Conservation (phyloP, 2,329 filamentous ascomycete species). For the Berkeleyomyces basicola region DNA sequence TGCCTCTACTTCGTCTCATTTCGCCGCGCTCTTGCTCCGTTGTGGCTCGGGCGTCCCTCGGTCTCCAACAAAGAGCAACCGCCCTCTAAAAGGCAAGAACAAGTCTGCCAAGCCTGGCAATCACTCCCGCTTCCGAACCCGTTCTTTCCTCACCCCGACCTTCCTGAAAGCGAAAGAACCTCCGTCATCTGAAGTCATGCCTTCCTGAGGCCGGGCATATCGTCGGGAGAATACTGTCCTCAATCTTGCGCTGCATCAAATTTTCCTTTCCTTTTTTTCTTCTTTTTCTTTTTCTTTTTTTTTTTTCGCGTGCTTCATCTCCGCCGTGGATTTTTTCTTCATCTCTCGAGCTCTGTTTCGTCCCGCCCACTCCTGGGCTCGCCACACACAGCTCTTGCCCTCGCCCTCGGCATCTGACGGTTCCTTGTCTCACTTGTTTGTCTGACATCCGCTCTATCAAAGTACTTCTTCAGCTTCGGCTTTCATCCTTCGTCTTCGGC, state of each 20-base stretch:
- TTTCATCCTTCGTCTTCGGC: too few relatives aligned
- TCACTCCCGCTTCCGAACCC: neutral
- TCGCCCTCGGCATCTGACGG: too few relatives aligned
- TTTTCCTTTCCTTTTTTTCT: neutral
- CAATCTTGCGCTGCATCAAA: neutral
- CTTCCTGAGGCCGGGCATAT: too few relatives aligned
- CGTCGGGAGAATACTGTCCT: neutral
- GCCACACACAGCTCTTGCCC: too few relatives aligned
- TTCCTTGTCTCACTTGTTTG: neutral
- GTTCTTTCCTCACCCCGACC: neutral
- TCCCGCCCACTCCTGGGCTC: too few relatives aligned
- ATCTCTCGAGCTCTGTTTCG: too few relatives aligned
- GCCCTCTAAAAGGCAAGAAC: neutral
- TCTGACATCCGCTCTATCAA: neutral
- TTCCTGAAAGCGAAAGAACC: neutral
- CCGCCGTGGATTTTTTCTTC: too few relatives aligned
- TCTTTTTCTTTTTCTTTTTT: neutral
- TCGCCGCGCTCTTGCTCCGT: neutral
- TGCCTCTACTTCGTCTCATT: neutral
- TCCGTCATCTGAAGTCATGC: too few relatives aligned
- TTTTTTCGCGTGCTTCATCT: neutral
- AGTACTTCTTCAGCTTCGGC: too few relatives aligned
- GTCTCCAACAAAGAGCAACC: neutral
- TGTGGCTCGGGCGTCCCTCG: neutral
- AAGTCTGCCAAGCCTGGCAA: neutral